Percentiles rank a stretch among this genome's conserved stretches.
These are phyloP conservation scores for Rhynchospora tenuis DNA, from an alignment of 176 grass and related monocot genomes.

Conservation along the genomic window DNA sequence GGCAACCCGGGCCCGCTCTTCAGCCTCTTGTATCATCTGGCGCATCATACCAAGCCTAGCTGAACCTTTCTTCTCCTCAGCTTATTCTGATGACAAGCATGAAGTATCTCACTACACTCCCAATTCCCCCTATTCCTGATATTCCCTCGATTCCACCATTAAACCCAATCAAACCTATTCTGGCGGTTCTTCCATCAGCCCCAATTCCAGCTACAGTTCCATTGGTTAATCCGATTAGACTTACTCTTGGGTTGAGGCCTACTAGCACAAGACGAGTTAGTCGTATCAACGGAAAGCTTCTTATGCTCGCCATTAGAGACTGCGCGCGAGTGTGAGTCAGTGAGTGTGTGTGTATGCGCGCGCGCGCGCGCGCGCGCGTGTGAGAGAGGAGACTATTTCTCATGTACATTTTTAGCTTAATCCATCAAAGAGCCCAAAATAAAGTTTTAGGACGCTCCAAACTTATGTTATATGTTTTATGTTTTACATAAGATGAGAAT, in stretches of 20 bases:
- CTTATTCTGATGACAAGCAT: slow-evolving; percentile 44
- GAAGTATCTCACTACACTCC: slow-evolving; percentile 25
- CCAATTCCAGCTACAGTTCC: not conserved
- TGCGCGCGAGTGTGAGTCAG: not conserved
- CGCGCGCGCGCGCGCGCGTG: no score
- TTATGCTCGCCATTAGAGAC: not conserved
- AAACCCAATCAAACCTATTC: slow-evolving; percentile 22
- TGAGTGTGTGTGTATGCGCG: no score
- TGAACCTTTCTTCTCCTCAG: slow-evolving; percentile 45
- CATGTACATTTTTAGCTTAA: not conserved
- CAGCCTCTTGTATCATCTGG: slow-evolving; percentile 72
- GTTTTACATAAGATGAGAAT: no score
- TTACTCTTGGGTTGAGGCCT: not conserved
- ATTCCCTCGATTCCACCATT: slow-evolving; percentile 6
- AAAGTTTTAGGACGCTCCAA: no score
- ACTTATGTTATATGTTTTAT: no score
- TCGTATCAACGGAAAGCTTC: slow-evolving; percentile 8
- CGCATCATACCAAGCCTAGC: slow-evolving; percentile 63
- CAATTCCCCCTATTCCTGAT: slow-evolving; percentile 17
- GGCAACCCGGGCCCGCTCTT: slow-evolving; percentile 61
- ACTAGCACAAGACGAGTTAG: not conserved
- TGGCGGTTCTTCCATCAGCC: not conserved
- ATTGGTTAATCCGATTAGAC: not conserved
- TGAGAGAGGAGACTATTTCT: no score
- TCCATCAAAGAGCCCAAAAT: no score